Evolutionary conservation across 495 filamentous ascomycete genomes (phyloP), one percentile per base, ranked within the genome.

Genomic region (Talaromyces stipitatus): DNA sequence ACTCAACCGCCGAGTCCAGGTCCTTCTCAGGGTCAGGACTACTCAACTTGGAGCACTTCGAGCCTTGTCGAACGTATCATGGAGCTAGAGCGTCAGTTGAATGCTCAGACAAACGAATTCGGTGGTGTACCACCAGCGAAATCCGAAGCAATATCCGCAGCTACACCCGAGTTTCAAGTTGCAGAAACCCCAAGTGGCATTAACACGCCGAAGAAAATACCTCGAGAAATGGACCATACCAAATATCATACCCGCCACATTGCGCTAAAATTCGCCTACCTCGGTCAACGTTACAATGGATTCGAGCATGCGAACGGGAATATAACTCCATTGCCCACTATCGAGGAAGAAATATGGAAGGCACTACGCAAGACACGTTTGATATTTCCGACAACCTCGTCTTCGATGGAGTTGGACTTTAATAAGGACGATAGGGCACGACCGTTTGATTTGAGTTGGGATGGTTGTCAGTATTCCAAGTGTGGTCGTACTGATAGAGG

Each of bases 331-430:
- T 62, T 87, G 32, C 86, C 92, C 43, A 91, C 90, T 0, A 85
- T 98, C 58, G 94, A 98, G 72, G 92, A 95, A 66, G 84, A 87
- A 65, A 65, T 98, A 46, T 97, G 91, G 88, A 88, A 90, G 69
- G 95, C 92, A 1, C 68, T 98, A 54, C 80, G 84, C 46, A 90
- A 87, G 64, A 83, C 85, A 11, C 83, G 84, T 32, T 74, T 98
- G 43, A 92, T 98, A 55, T 85, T 85, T 56, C 90, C 92, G 2
- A 74, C 81, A 14, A 77, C 77, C 4, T 75, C 33, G 28, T 65
- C 56, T 47, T 65, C 6, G 54, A 67, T 50, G 63, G 65, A 41
- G 56, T 71, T 68, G 54, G 67, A 69, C 36, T 62, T 65, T 28
- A 33, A 65, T 16, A 62, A 69, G n/a, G 32, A 41, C 20, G 63